phyloP scores from a whole-genome alignment of 345 rosid species.

The Triadica sebifera region DNA sequence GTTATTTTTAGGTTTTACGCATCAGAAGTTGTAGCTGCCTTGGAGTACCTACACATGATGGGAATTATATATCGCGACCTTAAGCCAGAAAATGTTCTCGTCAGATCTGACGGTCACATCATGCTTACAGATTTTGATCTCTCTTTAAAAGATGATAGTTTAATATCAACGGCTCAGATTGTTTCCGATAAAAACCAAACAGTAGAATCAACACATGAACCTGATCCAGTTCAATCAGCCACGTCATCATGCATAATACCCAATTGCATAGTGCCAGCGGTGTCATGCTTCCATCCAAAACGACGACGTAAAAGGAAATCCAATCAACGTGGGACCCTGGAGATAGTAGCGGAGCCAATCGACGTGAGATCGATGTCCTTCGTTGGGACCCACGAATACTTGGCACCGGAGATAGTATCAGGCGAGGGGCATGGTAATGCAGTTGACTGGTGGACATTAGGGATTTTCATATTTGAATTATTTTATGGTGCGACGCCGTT shows the following conservation, averaged over 20 bases:
- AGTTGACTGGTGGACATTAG: constrained; percentile 76
- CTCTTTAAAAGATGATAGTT: constrained; percentile 46
- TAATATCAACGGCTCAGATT: constrained; percentile 41
- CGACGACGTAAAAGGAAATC: constrained; percentile 34
- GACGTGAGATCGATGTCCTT: constrained; percentile 63
- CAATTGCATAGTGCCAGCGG: constrained; percentile 52
- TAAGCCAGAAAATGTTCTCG: constrained; percentile 63
- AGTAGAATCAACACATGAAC: neutral
- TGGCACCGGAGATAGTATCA: constrained; percentile 62
- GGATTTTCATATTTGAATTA: constrained; percentile 55
- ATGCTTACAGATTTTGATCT: constrained; percentile 73
- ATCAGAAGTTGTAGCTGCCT: constrained; percentile 50
- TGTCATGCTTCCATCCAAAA: constrained; percentile 45
- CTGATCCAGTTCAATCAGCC: constrained; percentile 20
- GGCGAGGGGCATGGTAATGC: constrained; percentile 70
- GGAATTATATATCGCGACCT: constrained; percentile 63
- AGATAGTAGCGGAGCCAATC: constrained; percentile 59
- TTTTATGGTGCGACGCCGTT: constrained; percentile 58
- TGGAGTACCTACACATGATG: constrained; percentile 67
- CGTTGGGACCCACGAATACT: constrained; percentile 65
- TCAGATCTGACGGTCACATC: constrained; percentile 62
- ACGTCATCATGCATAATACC: constrained; percentile 57
- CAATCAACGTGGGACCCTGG: constrained; percentile 26
- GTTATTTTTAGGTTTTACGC: constrained; percentile 46
- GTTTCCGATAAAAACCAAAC: constrained; percentile 28